Evolutionary conservation across 306 rosid species (phyloP).

Genomic region (Rubus parviflorus): DNA sequence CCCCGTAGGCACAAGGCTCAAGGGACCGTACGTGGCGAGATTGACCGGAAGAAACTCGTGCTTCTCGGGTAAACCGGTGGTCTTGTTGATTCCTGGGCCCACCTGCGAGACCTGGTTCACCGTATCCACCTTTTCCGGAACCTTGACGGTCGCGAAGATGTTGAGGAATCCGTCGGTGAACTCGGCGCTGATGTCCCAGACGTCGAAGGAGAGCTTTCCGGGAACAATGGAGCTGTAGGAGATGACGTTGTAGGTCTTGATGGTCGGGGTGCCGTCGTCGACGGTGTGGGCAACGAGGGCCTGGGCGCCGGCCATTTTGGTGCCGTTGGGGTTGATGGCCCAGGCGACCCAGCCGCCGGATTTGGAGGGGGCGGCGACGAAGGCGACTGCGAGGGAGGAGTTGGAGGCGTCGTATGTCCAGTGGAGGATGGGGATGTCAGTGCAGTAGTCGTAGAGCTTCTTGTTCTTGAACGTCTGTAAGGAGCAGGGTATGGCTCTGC

Average conservation of each 20-base stretch:
- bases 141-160: conserved; percentile 28
- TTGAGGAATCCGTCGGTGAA: not conserved
- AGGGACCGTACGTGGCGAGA: not conserved
- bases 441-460: conserved; percentile 47
- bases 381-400: conserved; percentile 61
- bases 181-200: conserved; percentile 21
- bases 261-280: conserved; percentile 15
- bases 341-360: conserved; percentile 39
- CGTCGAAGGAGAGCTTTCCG: conserved; percentile 23
- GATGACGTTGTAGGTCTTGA: conserved; percentile 26
- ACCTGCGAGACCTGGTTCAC: conserved; percentile 34
- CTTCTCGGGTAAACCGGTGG: not conserved
- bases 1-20: too few relatives aligned
- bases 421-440: conserved; percentile 54
- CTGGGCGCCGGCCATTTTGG: conserved; percentile 34
- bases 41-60: conserved; percentile 14
- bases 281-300: conserved; percentile 31
- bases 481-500: too few relatives aligned
- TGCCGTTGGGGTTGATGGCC: conserved; percentile 38
- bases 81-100: conserved; percentile 13
- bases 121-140: not conserved
- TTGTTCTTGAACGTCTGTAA: conserved; percentile 39
- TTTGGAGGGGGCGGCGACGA: conserved; percentile 36
- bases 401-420: conserved; percentile 54
- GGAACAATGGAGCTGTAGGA: not conserved